These are phyloP conservation scores for Cordyceps tenuipes DNA, from an alignment of 2,329 filamentous ascomycete species.

Conservation along the genomic window DNA sequence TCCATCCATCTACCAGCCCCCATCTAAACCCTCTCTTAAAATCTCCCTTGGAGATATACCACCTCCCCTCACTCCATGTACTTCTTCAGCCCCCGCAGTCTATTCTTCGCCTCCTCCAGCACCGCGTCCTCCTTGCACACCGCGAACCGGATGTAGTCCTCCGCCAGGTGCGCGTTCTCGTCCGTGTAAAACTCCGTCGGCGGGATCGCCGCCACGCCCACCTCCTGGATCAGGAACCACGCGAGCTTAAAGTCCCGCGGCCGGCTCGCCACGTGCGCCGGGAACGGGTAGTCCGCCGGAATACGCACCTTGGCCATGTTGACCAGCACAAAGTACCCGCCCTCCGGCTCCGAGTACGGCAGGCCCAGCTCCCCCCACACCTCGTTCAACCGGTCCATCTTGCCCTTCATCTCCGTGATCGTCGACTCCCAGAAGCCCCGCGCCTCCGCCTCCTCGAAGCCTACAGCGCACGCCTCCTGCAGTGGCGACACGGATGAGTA, in stretches of 20 bases:
- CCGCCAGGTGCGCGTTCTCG: constrained; percentile 70
- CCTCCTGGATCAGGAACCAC: constrained; percentile 95
- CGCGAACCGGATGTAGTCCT: constrained; percentile 90
- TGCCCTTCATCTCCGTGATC: constrained; percentile 78
- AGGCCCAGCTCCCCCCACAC: constrained; percentile 68
- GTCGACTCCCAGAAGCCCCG: constrained; percentile 82
- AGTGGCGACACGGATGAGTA: constrained; percentile 89
- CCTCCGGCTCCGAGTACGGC: constrained; percentile 86
- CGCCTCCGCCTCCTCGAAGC: constrained; percentile 81
- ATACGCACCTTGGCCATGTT: constrained; percentile 85
- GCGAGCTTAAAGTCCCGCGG: constrained; percentile 89
- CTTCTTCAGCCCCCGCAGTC: constrained; percentile 63
- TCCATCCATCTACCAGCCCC: not conserved
- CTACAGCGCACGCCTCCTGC: constrained; percentile 89
- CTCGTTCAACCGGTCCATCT: constrained; percentile 79
- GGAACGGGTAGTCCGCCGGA: constrained; percentile 79
- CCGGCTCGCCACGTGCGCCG: constrained; percentile 73
- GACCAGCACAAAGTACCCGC: constrained; percentile 93
- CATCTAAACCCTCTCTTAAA: not conserved
- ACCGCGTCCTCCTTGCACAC: constrained; percentile 93
- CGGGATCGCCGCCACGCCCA: constrained; percentile 91
- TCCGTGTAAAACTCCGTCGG: constrained; percentile 96
- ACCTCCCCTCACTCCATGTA: constrained; percentile 41
- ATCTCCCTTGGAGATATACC: not conserved
- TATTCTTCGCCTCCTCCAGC: constrained; percentile 68